A percentile compares a stretch with the other conserved stretches of the same genome.
phyloP scores from a whole-genome alignment of 495 filamentous ascomycete genomes.

The Neurospora intermedia region DNA sequence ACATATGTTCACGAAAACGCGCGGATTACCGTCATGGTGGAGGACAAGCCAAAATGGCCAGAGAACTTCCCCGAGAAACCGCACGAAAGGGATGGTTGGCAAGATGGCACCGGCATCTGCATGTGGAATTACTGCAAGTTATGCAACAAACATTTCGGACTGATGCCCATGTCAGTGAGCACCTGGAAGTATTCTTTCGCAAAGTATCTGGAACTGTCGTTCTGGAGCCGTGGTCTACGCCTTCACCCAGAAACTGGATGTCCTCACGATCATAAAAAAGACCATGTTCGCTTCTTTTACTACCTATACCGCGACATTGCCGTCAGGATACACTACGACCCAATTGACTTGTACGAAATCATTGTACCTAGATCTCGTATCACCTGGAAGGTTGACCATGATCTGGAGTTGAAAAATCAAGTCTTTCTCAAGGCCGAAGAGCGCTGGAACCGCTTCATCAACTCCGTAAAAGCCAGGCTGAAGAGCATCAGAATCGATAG shows the following conservation, averaged over 20 bases:
- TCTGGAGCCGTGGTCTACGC: conserved; percentile 81
- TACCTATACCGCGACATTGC: conserved; percentile 61
- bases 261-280: conserved; percentile 82
- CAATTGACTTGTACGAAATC: conserved; percentile 88
- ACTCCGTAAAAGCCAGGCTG: conserved; percentile 70
- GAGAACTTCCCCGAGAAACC: conserved; percentile 33
- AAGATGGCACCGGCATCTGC: conserved; percentile 53
- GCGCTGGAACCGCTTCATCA: conserved; percentile 73
- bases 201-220: conserved; percentile 93
- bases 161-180: conserved; percentile 85
- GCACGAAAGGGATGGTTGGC: conserved; percentile 27
- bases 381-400: conserved; percentile 95
- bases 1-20: conserved; percentile 97
- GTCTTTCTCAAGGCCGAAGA: conserved; percentile 68
- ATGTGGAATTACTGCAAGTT: conserved; percentile 98
- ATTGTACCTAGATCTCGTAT: conserved; percentile 80
- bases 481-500: conserved; percentile 84
- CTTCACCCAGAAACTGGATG: conserved; percentile 68
- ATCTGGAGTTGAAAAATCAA: conserved; percentile 87
- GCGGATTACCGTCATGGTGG: conserved; percentile 78
- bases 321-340: conserved; percentile 82
- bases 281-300: conserved; percentile 88
- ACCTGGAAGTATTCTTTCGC: conserved; percentile 99
- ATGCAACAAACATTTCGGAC: conserved; percentile 79
- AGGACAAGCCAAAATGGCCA: conserved; percentile 45